Percentiles rank a stretch among this genome's conserved stretches.
Conservation (phyloP, 1,139 yeast genomes). For the Taphrina pruni region DNA sequence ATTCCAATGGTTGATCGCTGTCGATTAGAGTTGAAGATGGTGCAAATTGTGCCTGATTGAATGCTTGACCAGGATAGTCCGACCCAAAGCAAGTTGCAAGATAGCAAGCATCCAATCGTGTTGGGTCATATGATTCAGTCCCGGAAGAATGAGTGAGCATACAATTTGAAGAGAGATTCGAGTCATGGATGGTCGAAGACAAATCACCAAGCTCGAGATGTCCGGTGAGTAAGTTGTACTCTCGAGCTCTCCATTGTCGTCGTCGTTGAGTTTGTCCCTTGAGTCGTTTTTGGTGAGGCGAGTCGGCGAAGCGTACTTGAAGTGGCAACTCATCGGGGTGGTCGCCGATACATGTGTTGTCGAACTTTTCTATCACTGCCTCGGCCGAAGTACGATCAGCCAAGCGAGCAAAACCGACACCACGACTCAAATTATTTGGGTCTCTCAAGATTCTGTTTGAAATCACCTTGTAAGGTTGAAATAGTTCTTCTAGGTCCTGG, state of each 20-base stretch:
- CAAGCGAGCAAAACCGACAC: conserved; percentile 48
- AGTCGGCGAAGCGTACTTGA: conserved; percentile 48
- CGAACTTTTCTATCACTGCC: conserved; percentile 45
- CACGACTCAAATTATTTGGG: conserved; percentile 46
- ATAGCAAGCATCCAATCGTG: neutral
- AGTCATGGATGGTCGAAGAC: neutral
- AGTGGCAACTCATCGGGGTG: conserved; percentile 45
- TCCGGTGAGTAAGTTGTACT: conserved; percentile 44
- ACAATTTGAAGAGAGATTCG: neutral
- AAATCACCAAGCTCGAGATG: conserved; percentile 3
- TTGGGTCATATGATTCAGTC: neutral
- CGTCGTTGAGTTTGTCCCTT: conserved; percentile 47
- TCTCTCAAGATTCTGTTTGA: conserved; percentile 47
- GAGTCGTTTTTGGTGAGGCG: conserved; percentile 44
- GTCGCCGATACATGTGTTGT: conserved; percentile 44
- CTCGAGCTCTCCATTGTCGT: conserved; percentile 48
- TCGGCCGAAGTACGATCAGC: conserved; percentile 46
- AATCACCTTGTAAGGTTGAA: conserved; percentile 45
- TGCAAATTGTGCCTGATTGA: neutral
- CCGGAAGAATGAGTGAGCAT: neutral
- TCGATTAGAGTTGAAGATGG: neutral
- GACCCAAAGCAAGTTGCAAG: neutral
- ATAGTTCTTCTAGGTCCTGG: conserved; percentile 46
- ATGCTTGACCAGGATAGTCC: neutral
- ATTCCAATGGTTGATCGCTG: neutral